Base-by-base conservation (phyloP, 352 stramenopile genomes). In the Aphanomyces cochlioides region DNA sequence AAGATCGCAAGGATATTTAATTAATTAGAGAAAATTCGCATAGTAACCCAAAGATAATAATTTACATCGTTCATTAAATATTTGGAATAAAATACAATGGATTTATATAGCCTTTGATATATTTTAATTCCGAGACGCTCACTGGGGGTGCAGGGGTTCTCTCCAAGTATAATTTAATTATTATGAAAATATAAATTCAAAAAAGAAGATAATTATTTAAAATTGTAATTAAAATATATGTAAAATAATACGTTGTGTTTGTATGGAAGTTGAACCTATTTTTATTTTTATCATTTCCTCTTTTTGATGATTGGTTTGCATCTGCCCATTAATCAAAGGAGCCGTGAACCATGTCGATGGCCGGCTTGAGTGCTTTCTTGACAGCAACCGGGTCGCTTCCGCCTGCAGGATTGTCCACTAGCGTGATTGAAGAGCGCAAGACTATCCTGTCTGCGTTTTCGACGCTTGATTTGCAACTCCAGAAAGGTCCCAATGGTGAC, bases 341-440 rank as follows among this genome's bases (percentile, higher is more conserved):
- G 10, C 12, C 6, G 3, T 12, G 0, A 6, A 70, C 5, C 45
- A 70, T 70, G 64, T 70, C 64, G n/a, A 70, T 70, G 64, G 47
- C 64, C 34, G 53, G 64, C 40, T 54, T 70, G 54, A 70, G 64
- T 50, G 64, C 64, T 34, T 70, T 70, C 64, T 40, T 70, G 64
- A 61, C 37, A 12, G 64, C 64, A 7, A 61, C 64, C 15, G 64
- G 64, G 54, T 45, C 64, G 8, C 39, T 70, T 7, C 43, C 64
- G 13, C 64, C 64, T 36, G 64, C 64, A 15, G 53, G 64, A 39
- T 28, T 38, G 39, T 21, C 64, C 36, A 36, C 28, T 10, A 70
- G 39, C 47, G 10, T 70, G 21, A 60, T 70, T 36, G 41, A 47
- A 8, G 64, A 70, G 39, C 64, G 64, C 54, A 70, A 70, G 64